A percentile compares a stretch with the other conserved stretches of the same genome.
Conservation (phyloP, 2,329 filamentous ascomycete genomes). For the Bisporella sp. region DNA sequence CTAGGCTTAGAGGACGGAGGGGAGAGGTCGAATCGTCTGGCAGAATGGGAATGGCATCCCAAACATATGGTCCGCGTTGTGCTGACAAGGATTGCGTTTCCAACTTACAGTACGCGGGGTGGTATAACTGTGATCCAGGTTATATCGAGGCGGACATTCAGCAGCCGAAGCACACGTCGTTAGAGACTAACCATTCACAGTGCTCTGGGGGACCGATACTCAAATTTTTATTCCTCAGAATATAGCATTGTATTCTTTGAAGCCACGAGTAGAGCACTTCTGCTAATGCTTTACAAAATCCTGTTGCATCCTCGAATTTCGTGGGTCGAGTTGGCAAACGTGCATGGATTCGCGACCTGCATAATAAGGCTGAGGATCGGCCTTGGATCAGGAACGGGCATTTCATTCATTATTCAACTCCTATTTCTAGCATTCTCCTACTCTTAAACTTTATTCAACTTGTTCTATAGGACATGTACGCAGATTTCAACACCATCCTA, state of each 20-base stretch:
- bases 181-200: constrained; percentile 6
- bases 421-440: background rate
- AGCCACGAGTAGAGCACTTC: too few relatives aligned
- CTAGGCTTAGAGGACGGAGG: constrained; percentile 13
- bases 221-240: too few relatives aligned
- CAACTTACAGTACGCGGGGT: constrained; percentile 19
- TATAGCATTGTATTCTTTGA: too few relatives aligned
- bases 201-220: too few relatives aligned
- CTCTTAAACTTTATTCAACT: too few relatives aligned
- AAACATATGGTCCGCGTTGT: constrained; percentile 18
- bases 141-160: constrained; percentile 20
- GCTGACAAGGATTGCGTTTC: constrained; percentile 19
- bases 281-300: too few relatives aligned
- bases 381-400: constrained; percentile 1
- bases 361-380: constrained; percentile 22
- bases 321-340: too few relatives aligned
- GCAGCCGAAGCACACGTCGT: constrained; percentile 11
- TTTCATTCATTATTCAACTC: background rate
- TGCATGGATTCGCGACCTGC: constrained; percentile 21
- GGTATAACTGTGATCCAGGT: constrained; percentile 21
- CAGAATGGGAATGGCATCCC: constrained; percentile 25
- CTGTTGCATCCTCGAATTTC: too few relatives aligned
- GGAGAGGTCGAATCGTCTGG: constrained; percentile 22
- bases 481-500: too few relatives aligned
- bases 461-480: too few relatives aligned